Base-by-base conservation (phyloP, 2,329 filamentous ascomycete species). In the Trichoderma koningiopsis region DNA sequence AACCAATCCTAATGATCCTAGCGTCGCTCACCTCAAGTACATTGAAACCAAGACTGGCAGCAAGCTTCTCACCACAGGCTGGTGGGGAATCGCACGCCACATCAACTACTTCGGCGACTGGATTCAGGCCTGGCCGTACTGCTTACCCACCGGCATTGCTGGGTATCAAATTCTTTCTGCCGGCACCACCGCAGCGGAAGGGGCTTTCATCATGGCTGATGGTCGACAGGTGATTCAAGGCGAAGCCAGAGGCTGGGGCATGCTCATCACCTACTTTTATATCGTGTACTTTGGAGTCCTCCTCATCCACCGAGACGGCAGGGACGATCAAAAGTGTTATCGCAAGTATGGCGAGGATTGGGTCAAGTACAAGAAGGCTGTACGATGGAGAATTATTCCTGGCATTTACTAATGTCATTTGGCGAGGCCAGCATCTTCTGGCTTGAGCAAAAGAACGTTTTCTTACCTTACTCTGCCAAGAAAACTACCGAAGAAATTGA, bases 91-190 rank as follows among this genome's bases (percentile, higher is more conserved):
- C 27, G 92, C 94, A 0, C 89, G 95, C 53, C 95, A 98, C 81
- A 95, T 97, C 85, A 98, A 97, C 83, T 97, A 98, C 81, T 82
- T 97, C 0, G 95, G 94, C 64, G 95, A 98, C 82, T 97, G 94
- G 94, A 85, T 96, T 73, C 94, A 97, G 88, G 88, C 91, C 10
- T 97, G 93, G 93, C 89, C 93, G 0, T 97, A 96, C 81, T 93
- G 89, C 73, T 84, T 97, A 55, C 94, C 95, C 1, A 97, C 94
- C 0, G 92, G 92, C 0, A 79, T 96, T 70, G 91, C 94, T 0
- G 94, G 94, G 14, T 97, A 95, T 78, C 83, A 90, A 52, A 89
- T 97, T 62, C 83, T 90, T 22, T 83, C 86, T 3, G 83, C 84
- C 1, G 86, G 85, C 22, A 81, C 83, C 8, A 74, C 80, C n/a